phyloP scores from a whole-genome alignment of 495 filamentous ascomycete species.

The Aspergillus cavernicola region DNA sequence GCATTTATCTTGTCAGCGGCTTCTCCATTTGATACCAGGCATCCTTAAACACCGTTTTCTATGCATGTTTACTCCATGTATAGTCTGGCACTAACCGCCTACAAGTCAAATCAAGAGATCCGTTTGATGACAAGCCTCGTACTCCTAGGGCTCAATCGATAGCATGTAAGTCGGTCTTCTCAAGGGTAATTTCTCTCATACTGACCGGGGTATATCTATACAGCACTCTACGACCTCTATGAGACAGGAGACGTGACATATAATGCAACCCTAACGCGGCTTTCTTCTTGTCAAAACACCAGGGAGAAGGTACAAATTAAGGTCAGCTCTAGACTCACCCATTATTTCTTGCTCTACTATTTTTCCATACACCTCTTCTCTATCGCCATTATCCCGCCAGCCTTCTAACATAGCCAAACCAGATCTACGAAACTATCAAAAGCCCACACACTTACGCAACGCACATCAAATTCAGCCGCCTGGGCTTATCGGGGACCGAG shows the following conservation, averaged over 20 bases:
- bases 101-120: constrained; percentile 5
- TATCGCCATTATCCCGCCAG: no score
- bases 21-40: no score
- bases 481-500: constrained; percentile 22
- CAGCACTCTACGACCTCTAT: constrained; percentile 26
- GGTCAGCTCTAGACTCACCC: constrained; percentile 19
- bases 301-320: constrained; percentile 28
- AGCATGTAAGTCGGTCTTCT: constrained; percentile 2
- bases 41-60: background rate
- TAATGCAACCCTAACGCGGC: constrained; percentile 19
- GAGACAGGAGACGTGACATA: constrained; percentile 12
- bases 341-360: background rate
- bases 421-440: constrained; percentile 53
- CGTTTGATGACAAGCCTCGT: constrained; percentile 2
- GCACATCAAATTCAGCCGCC: constrained; percentile 32
- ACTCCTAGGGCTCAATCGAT: constrained; percentile 1
- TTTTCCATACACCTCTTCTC: no score
- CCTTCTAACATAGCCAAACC: background rate
- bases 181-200: background rate
- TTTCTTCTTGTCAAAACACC: background rate
- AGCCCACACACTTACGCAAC: constrained; percentile 45
- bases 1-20: background rate
- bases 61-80: background rate
- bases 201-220: constrained; percentile 2
- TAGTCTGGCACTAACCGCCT: background rate